Base-by-base conservation (phyloP, 768 basidiomycete species). In the Termitomyces sp. region DNA sequence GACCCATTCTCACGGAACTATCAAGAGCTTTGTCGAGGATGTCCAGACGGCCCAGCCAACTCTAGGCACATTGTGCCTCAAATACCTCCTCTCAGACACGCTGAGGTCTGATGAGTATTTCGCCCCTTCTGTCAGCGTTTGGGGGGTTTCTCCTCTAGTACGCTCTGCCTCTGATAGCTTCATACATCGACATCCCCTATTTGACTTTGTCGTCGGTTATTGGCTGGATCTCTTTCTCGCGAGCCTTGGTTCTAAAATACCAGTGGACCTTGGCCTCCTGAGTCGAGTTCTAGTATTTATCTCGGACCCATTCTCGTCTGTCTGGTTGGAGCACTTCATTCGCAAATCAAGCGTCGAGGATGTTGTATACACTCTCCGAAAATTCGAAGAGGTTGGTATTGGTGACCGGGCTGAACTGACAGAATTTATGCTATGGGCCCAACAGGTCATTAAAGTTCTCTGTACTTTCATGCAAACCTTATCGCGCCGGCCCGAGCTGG, bases 151-250 rank as follows among this genome's bases (percentile, higher is more conserved):
- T 18, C 49, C 15, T 20, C 24, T 3, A 36, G 32, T 22, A 46
- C 15, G 3, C 16, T 4, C 12, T n/a, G 42, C 39, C 24, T 46
- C 8, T 5, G 22, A 12, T 36, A 24, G 33, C n/a, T 22, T 16
- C 32, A 35, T 44, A 49, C 55, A 4, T 36, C 57, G 28, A 28
- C 28, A 28, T 28, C 28, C 28, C 28, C 28, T 28, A 3, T 61
- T 61, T 28, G 35, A 32, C 28, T 61, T 51, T 45, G 18, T 55
- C 15, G 50, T 61, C 20, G 6, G 22, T 11, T 52, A 57, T 22
- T 61, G 55, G 60, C 46, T 50, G 16, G 39, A 57, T 9, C 57
- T 52, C 40, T 20, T 52, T 38, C 39, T 57, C 4, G 13, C 22
- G 22, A n/a, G 28, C 22, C 39, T 55, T 54, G 20, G 2, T 45